These are phyloP conservation scores for Agrostemma githago DNA, from an alignment of 148 eudicot genomes.

Conservation along the genomic window DNA sequence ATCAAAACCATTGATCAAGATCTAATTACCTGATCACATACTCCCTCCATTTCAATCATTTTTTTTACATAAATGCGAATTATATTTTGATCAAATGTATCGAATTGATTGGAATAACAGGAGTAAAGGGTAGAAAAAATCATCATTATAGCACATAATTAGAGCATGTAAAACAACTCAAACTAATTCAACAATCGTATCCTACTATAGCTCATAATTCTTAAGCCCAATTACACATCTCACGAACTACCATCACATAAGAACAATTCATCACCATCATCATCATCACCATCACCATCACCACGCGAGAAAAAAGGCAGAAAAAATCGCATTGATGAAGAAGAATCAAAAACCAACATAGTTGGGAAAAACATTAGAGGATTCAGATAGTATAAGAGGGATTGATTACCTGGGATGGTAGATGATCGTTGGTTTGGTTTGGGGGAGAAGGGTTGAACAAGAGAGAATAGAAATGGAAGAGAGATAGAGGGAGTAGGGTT, in stretches of 20 bases:
- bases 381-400: background rate
- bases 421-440: background rate
- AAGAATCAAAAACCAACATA: background rate
- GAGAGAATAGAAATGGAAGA: background rate
- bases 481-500: background rate
- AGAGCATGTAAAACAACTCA: background rate
- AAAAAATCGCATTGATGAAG: background rate
- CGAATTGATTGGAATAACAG: too few relatives aligned
- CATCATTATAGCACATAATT: background rate
- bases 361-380: background rate
- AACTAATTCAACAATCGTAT: background rate
- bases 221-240: background rate
- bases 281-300: too few relatives aligned
- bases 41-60: too few relatives aligned
- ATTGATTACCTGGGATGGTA: slow-evolving; percentile 2
- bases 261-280: background rate
- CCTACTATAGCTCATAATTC: too few relatives aligned
- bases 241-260: background rate
- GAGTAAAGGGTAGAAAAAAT: background rate
- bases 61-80: too few relatives aligned
- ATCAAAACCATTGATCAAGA: slow-evolving; percentile 2
- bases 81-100: too few relatives aligned
- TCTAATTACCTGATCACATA: background rate
- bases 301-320: background rate
- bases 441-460: background rate